A percentile compares a stretch with the other conserved stretches of the same genome.
phyloP scores from a whole-genome alignment of 495 filamentous ascomycete genomes.

The Penicillium salamii region DNA sequence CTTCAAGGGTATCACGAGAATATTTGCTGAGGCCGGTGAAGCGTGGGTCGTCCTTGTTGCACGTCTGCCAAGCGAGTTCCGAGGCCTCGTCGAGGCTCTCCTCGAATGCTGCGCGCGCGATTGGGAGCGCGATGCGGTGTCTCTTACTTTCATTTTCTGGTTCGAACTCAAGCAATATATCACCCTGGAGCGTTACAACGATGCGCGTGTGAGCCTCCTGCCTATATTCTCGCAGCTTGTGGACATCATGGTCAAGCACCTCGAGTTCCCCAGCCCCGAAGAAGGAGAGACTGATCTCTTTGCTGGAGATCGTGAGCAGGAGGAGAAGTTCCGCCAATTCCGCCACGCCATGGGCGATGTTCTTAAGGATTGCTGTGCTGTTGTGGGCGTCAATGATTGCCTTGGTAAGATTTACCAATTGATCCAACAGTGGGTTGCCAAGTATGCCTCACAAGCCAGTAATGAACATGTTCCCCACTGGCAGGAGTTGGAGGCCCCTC shows the following conservation, averaged over 20 bases:
- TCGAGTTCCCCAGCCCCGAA: slow-evolving; percentile 83
- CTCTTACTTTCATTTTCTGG: slow-evolving; percentile 94
- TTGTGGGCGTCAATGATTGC: slow-evolving; percentile 89
- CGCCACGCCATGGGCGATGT: slow-evolving; percentile 97
- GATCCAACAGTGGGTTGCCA: slow-evolving; percentile 83
- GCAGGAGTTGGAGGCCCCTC: slow-evolving; percentile 91
- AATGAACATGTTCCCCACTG: slow-evolving; percentile 82
- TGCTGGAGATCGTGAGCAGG: slow-evolving; percentile 90
- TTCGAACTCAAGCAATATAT: slow-evolving; percentile 98
- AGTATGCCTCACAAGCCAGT: slow-evolving; percentile 71
- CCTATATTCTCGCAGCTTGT: slow-evolving; percentile 85
- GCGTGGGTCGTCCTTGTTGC: slow-evolving; percentile 91
- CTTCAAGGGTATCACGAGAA: slow-evolving; percentile 80
- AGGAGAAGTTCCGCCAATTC: slow-evolving; percentile 97
- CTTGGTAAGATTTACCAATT: slow-evolving; percentile 79
- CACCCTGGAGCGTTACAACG: slow-evolving; percentile 81
- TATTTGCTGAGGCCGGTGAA: slow-evolving; percentile 93
- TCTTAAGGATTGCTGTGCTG: slow-evolving; percentile 93
- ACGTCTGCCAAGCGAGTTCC: slow-evolving; percentile 75
- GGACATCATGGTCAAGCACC: slow-evolving; percentile 87
- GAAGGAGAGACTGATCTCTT: slow-evolving; percentile 80
- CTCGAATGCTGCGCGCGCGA: slow-evolving; percentile 87
- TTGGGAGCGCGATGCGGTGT: slow-evolving; percentile 82
- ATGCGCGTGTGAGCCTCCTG: slow-evolving; percentile 68
- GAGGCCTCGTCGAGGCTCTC: slow-evolving; percentile 82